Conservation (phyloP, 2,329 filamentous ascomycete genomes). For the Epichloe hybrida region DNA sequence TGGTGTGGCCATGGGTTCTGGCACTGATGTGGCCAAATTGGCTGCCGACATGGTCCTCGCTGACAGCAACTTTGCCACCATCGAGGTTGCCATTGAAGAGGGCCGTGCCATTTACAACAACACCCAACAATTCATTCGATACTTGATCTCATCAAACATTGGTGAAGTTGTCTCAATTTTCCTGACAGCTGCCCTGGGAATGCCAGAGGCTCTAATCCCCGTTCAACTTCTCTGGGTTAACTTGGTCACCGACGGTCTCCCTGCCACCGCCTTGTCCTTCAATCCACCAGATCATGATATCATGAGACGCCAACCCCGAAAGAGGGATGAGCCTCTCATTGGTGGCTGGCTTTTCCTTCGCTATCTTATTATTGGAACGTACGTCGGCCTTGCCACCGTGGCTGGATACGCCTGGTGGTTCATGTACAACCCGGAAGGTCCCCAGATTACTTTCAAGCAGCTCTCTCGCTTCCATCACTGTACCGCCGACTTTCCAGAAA, state of each 20-base stretch:
- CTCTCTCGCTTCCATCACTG: conserved; percentile 90
- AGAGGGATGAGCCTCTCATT: conserved; percentile 85
- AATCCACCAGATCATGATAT: conserved; percentile 98
- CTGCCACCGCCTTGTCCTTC: conserved; percentile 91
- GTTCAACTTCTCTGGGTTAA: conserved; percentile 99
- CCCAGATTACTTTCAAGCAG: conserved; percentile 83
- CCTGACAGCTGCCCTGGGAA: conserved; percentile 85
- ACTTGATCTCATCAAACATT: conserved; percentile 97
- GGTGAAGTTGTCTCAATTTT: conserved; percentile 99
- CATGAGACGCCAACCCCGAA: conserved; percentile 83
- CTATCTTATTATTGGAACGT: conserved; percentile 90
- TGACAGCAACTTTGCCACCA: conserved; percentile 98
- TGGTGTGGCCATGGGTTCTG: conserved; percentile 96
- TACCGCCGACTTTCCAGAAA: conserved; percentile 69
- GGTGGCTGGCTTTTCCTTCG: conserved; percentile 95
- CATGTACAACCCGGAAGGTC: conserved; percentile 84
- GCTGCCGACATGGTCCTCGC: conserved; percentile 97
- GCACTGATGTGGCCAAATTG: conserved; percentile 91
- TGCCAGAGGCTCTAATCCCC: conserved; percentile 94
- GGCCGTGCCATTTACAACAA: conserved; percentile 99
- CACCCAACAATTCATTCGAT: conserved; percentile 98
- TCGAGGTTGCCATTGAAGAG: conserved; percentile 90
- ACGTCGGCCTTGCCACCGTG: conserved; percentile 89
- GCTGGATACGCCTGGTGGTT: conserved; percentile 99
- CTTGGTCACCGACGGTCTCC: conserved; percentile 91